Percentiles rank a stretch among this genome's conserved stretches.
Conservation (phyloP, 2,329 filamentous ascomycete genomes). For the Moelleriella libera region DNA sequence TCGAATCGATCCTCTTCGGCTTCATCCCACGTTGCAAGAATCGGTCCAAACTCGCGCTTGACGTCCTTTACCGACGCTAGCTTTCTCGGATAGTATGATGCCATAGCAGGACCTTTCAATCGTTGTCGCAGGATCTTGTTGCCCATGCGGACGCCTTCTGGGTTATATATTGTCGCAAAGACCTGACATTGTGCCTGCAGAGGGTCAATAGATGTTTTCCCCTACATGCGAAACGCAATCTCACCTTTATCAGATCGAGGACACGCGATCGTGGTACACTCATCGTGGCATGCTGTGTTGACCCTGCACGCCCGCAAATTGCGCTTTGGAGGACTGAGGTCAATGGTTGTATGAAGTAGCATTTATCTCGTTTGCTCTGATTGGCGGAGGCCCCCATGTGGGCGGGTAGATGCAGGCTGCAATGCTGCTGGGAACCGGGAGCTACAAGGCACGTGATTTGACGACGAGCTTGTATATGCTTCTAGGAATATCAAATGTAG, state of each 20-base stretch:
- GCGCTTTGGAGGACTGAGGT: slow-evolving; percentile 5
- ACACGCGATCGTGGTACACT: slow-evolving; percentile 47
- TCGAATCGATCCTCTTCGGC: slow-evolving; percentile 68
- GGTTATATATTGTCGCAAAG: slow-evolving; percentile 87
- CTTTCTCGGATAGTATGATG: slow-evolving; percentile 76
- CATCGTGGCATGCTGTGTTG: slow-evolving; percentile 31
- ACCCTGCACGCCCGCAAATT: slow-evolving; percentile 1
- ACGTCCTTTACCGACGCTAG: slow-evolving; percentile 60
- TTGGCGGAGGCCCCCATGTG: too few relatives aligned
- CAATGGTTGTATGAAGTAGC: too few relatives aligned
- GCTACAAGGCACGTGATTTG: too few relatives aligned
- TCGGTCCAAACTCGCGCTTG: slow-evolving; percentile 51
- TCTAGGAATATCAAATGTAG: too few relatives aligned
- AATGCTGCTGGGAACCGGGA: too few relatives aligned
- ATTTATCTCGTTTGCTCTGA: too few relatives aligned
- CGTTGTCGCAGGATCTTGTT: slow-evolving; percentile 88
- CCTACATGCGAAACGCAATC: neutral
- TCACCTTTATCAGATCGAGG: slow-evolving; percentile 67
- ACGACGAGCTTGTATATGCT: too few relatives aligned
- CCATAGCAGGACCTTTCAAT: slow-evolving; percentile 68
- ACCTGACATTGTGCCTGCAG: slow-evolving; percentile 73
- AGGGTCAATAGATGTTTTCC: slow-evolving; percentile 8
- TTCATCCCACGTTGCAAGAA: slow-evolving; percentile 58
- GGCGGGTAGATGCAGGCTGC: too few relatives aligned
- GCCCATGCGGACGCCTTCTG: slow-evolving; percentile 64